Conservation (phyloP, 2,329 filamentous ascomycete species). For the Magnaporthiopsis rhizophila region DNA sequence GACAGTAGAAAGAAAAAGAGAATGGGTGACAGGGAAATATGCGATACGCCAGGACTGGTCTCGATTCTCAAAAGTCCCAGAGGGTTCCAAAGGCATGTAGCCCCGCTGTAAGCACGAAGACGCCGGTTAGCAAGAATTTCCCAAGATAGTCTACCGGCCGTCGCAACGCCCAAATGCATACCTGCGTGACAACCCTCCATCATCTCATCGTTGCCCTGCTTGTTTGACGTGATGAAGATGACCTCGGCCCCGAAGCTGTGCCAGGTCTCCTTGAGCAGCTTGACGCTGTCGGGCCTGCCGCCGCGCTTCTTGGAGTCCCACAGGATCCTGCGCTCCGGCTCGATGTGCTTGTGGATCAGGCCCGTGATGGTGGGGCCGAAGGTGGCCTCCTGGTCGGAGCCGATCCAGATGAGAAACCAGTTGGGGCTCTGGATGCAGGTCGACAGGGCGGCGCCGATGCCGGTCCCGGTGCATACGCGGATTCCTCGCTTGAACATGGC, state of each 20-base stretch:
- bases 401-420: slow-evolving; percentile 36
- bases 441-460: slow-evolving; percentile 31
- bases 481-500: slow-evolving; percentile 34
- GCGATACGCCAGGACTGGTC: too few species aligned
- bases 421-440: slow-evolving; percentile 32
- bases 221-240: slow-evolving; percentile 34
- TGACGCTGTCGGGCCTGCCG: slow-evolving; percentile 28
- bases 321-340: slow-evolving; percentile 31
- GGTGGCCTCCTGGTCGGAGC: slow-evolving; percentile 31
- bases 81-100: slow-evolving; percentile 30
- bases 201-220: slow-evolving; percentile 33
- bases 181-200: slow-evolving; percentile 31
- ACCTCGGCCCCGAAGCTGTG: slow-evolving; percentile 31
- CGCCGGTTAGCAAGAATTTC: slow-evolving; percentile 11
- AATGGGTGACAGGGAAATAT: too few species aligned
- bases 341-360: slow-evolving; percentile 30
- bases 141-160: too few species aligned
- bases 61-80: slow-evolving; percentile 27
- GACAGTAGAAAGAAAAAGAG: too few species aligned
- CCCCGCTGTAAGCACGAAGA: slow-evolving; percentile 18
- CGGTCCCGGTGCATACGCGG: slow-evolving; percentile 31
- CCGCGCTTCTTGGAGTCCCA: slow-evolving; percentile 33
- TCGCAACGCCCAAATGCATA: slow-evolving; percentile 10
- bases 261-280: slow-evolving; percentile 30
- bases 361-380: slow-evolving; percentile 31